These are phyloP conservation scores for Stygiomarasmius scandens DNA, from an alignment of 1,284 basidiomycete species.

Conservation along the genomic window DNA sequence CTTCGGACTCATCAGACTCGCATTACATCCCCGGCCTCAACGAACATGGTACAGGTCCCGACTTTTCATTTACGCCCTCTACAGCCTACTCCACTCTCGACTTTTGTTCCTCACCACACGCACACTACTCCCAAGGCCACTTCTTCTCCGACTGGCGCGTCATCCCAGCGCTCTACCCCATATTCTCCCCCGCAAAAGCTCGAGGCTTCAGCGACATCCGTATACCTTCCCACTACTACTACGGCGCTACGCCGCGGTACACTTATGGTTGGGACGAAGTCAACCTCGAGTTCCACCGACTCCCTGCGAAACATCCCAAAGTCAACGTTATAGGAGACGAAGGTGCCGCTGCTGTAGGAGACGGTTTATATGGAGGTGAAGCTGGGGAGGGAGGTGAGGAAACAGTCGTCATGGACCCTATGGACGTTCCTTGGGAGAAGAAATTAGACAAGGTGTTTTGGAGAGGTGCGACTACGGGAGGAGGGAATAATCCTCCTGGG, in stretches of 20 bases:
- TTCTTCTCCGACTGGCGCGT: conserved; percentile 96
- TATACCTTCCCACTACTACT: conserved; percentile 95
- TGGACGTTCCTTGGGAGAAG: not conserved
- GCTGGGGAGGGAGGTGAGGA: conserved; percentile 29
- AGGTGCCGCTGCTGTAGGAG: too few relatives aligned
- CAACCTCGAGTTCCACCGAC: conserved; percentile 54
- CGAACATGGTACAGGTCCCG: conserved; percentile 47
- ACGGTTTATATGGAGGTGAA: too few relatives aligned
- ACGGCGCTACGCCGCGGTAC: conserved; percentile 78
- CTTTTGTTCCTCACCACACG: conserved; percentile 82
- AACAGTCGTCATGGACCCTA: conserved; percentile 17
- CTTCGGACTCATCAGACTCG: too few relatives aligned
- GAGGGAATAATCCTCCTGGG: conserved; percentile 85
- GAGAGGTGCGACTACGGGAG: conserved; percentile 91
- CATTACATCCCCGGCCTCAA: too few relatives aligned
- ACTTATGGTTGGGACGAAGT: conserved; percentile 90
- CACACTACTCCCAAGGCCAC: conserved; percentile 86
- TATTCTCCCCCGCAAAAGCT: conserved; percentile 88
- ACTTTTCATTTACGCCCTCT: conserved; percentile 61
- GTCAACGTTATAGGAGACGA: too few relatives aligned
- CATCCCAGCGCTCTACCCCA: conserved; percentile 82
- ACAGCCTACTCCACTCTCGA: conserved; percentile 66
- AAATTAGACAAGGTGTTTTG: conserved; percentile 68
- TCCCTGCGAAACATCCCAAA: too few relatives aligned
- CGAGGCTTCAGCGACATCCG: conserved; percentile 86